These are phyloP conservation scores for Suillus bovinus DNA, from an alignment of 768 basidiomycete species.

Conservation along the genomic window DNA sequence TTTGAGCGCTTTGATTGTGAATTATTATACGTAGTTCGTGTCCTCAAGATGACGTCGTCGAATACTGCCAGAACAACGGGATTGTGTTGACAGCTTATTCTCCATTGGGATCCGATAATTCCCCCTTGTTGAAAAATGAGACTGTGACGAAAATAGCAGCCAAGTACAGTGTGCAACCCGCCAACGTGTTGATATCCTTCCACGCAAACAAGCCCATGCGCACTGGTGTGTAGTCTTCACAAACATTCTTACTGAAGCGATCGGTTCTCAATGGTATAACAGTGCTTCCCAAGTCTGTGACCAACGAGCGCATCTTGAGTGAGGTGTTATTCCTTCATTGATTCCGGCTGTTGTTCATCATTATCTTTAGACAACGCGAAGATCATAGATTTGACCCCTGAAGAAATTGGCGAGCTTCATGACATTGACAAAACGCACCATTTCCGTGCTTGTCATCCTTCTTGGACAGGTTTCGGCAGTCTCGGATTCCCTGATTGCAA, in stretches of 20 bases:
- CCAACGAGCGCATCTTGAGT: conserved; percentile 60
- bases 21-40: conserved; percentile 44
- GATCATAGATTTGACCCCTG: conserved; percentile 59
- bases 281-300: conserved; percentile 81
- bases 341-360: conserved; percentile 4
- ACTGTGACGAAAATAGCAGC: conserved; percentile 62
- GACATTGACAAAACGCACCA: conserved; percentile 59
- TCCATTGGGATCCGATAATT: conserved; percentile 70
- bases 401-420: conserved; percentile 59
- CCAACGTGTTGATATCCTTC: conserved; percentile 71
- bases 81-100: conserved; percentile 80
- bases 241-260: conserved; percentile 16
- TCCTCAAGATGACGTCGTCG: conserved; percentile 64
- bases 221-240: conserved; percentile 37
- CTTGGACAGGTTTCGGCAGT: conserved; percentile 61
- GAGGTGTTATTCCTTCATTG: conserved; percentile 19
- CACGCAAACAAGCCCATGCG: conserved; percentile 68
- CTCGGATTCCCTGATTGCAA: conserved; percentile 63
- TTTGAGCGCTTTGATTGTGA: background rate
- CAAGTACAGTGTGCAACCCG: conserved; percentile 56
- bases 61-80: conserved; percentile 59
- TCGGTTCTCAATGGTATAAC: conserved; percentile 4
- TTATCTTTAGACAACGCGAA: conserved; percentile 50
- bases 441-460: conserved; percentile 66
- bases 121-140: conserved; percentile 63